Percentiles rank a stretch among this genome's conserved stretches.
phyloP scores from a whole-genome alignment of 2,329 filamentous ascomycete genomes.

The Diaporthe vaccinii region DNA sequence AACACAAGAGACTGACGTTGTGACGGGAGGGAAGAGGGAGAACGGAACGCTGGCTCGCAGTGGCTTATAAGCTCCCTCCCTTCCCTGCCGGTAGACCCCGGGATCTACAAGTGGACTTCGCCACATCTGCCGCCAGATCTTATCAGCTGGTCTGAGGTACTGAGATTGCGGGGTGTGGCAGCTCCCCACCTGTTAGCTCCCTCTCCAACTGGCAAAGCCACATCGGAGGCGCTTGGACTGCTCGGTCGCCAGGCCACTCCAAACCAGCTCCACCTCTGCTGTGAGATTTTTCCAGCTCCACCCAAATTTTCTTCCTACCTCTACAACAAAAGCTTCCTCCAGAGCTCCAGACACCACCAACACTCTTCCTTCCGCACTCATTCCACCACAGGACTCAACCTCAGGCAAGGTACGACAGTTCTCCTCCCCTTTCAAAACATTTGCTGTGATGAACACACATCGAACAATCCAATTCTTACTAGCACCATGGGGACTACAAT shows the following conservation, averaged over 20 bases:
- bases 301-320: conserved; percentile 27
- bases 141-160: conserved; percentile 13
- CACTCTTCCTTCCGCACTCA: conserved; percentile 17
- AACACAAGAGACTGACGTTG: conserved; percentile 18
- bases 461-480: conserved; percentile 77
- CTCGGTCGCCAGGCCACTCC: background rate
- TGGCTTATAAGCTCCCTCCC: conserved; percentile 35
- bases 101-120: conserved; percentile 29
- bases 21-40: conserved; percentile 3
- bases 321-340: conserved; percentile 23
- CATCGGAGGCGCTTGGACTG: conserved; percentile 8
- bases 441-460: conserved; percentile 60
- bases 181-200: conserved; percentile 20
- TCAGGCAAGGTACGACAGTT: conserved; percentile 47
- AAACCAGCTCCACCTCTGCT: conserved; percentile 11
- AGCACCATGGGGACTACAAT: conserved; percentile 66
- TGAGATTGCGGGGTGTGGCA: conserved; percentile 20
- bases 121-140: conserved; percentile 21
- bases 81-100: conserved; percentile 4
- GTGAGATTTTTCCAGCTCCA: conserved; percentile 39
- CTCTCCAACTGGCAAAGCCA: conserved; percentile 13
- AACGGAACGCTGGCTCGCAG: background rate
- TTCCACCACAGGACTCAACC: conserved; percentile 27
- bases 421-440: conserved; percentile 11
- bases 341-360: conserved; percentile 18